phyloP scores from a whole-genome alignment of 2,329 filamentous ascomycete genomes.

The Penicillium nordicum region DNA sequence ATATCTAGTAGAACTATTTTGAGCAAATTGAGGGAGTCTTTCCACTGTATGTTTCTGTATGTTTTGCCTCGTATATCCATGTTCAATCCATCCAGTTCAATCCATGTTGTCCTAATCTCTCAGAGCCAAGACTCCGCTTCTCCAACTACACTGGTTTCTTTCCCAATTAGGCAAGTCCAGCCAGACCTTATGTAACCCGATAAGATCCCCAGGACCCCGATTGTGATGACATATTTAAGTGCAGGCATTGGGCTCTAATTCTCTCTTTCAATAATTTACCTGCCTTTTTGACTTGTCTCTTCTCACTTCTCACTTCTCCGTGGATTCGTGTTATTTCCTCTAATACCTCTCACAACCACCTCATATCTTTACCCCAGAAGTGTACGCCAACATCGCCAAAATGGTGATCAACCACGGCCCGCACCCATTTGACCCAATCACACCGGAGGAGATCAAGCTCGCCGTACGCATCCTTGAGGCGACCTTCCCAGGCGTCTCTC shows the following conservation, averaged over 20 bases:
- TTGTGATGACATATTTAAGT: constrained; percentile 11
- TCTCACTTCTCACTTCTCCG: neutral
- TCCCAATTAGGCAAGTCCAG: constrained; percentile 31
- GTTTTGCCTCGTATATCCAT: neutral
- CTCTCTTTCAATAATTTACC: neutral
- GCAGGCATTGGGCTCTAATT: neutral
- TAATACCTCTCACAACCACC: neutral
- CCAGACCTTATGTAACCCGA: constrained; percentile 16
- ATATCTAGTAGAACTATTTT: fast-evolving
- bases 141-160: constrained; percentile 3
- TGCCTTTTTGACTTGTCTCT: neutral
- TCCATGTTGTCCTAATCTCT: neutral
- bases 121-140: neutral
- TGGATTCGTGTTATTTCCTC: neutral
- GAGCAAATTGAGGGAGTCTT: too few relatives aligned
- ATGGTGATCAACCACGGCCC: constrained; percentile 18
- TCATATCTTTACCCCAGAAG: neutral
- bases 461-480: constrained; percentile 36
- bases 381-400: constrained; percentile 9
- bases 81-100: neutral
- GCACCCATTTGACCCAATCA: constrained; percentile 40
- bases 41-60: neutral
- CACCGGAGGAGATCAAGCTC: constrained; percentile 37
- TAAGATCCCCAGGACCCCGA: constrained; percentile 10
- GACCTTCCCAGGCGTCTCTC: constrained; percentile 34